Base-by-base conservation (phyloP, 192 early-diverging fungal species). In the Spizellomyces punctatus region DNA sequence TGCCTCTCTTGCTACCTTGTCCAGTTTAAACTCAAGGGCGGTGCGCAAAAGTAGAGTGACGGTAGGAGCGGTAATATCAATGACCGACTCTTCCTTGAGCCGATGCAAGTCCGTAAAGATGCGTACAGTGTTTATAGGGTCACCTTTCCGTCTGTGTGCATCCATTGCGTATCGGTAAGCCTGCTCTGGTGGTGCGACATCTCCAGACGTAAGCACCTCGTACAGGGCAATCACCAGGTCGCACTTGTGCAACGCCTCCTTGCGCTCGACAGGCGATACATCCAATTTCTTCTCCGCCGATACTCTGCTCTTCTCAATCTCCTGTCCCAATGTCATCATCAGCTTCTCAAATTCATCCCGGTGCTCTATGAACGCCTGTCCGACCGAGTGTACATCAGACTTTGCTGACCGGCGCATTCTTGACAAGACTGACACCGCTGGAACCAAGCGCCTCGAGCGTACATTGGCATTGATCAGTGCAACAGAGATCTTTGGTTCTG, bases 311-410 rank as follows among this genome's bases (percentile, higher is more conserved):
- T 60, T 52, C 8, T 66, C 58, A 45, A 81, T 58, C 60, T 77
- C 79, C 44, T 62, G 48, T 63, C 61, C 46, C 43, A 73, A 14
- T 21, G 43, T 21, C 4, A 69, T 36, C n/a, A 75, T 52, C 10
- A 74, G 70, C 9, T 57, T 47, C 54, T 64, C 66, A 66, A 81
- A 81, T 50, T 75, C 67, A 2, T 41, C 58, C 1, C 60, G 16
- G 52, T 73, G 16, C 2, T 64, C 44, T 16, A 69, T 64, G 19
- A 81, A 49, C 10, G 66, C 48, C 5, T 52, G 22, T 16, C 69
- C 46, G 19, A 81, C 49, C 21, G 66, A 41, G 6, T 52, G 22
- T 16, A 64, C 46, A 7, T 22, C 17, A 36, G 58, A 43, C 17
- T 17, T 36, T 16, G 27, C 43, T 8, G 45, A 36, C 6, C 52